Evolutionary conservation across 176 grass and related monocot species (phyloP).

Genomic region (Saccharum officinarum): DNA sequence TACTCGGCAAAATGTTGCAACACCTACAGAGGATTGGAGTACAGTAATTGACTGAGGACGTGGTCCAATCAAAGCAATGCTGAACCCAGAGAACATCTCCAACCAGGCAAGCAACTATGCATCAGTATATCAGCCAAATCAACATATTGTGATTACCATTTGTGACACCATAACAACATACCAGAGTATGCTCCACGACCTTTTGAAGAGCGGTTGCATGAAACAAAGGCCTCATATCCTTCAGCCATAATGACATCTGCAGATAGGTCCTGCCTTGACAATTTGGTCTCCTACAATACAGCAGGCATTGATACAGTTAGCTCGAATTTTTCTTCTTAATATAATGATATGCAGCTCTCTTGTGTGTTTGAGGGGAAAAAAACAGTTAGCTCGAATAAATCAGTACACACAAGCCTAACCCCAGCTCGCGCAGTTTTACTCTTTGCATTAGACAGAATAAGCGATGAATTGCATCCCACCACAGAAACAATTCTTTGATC

Average conservation of each 20-base stretch:
- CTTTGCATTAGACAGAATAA: neutral
- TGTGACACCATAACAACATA: slow-evolving; percentile 15
- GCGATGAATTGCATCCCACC: neutral
- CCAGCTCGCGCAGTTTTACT: neutral
- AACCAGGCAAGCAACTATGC: neutral
- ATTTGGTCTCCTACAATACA: slow-evolving; percentile 79
- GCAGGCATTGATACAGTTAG: slow-evolving; percentile 3
- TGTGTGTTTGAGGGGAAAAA: too few relatives aligned
- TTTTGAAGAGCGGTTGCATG: slow-evolving; percentile 71
- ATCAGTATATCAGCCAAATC: neutral
- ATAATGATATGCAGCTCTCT: too few relatives aligned
- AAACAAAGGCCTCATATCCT: slow-evolving; percentile 93
- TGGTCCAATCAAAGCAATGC: neutral
- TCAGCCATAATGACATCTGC: slow-evolving; percentile 80
- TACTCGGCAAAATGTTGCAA: slow-evolving; percentile 91
- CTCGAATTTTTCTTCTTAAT: neutral
- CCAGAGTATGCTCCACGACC: slow-evolving; percentile 78
- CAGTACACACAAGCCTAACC: neutral
- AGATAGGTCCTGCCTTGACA: slow-evolving; percentile 84
- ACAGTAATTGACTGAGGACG: neutral
- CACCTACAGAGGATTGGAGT: slow-evolving; percentile 52
- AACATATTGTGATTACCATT: neutral
- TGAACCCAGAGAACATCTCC: neutral
- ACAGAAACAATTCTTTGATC: neutral
- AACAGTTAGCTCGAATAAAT: neutral